Percentiles rank a stretch among this genome's conserved stretches.
These are phyloP conservation scores for Ogataea trehaloabstinens DNA, from an alignment of 805 yeast genomes.

Conservation along the genomic window DNA sequence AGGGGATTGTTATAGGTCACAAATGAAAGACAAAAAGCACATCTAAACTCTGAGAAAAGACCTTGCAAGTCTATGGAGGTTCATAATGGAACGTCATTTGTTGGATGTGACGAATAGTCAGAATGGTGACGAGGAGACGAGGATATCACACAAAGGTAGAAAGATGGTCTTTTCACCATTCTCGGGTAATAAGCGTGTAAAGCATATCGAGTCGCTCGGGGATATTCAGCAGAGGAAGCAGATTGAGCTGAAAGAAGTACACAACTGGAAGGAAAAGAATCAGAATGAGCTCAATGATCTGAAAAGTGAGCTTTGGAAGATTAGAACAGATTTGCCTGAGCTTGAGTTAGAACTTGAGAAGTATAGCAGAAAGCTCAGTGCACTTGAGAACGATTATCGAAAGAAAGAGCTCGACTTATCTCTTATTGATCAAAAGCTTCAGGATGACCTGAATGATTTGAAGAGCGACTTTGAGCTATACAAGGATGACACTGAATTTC, in stretches of 20 bases:
- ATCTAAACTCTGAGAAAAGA: too few species aligned
- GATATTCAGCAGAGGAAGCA: constrained; percentile 14
- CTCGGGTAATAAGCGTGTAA: constrained; percentile 9
- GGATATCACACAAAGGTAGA: constrained; percentile 1
- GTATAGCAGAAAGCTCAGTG: constrained; percentile 22
- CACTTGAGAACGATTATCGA: constrained; percentile 21
- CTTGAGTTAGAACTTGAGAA: constrained; percentile 28
- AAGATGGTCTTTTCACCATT: constrained; percentile 4
- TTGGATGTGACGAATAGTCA: constrained; percentile 8
- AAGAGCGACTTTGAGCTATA: constrained; percentile 37
- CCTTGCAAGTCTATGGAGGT: too few species aligned
- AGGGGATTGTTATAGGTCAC: too few species aligned
- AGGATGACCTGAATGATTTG: constrained; percentile 26
- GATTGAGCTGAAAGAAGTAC: constrained; percentile 14
- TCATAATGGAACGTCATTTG: constrained; percentile 3
- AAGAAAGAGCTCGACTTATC: constrained; percentile 31
- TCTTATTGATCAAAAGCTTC: constrained; percentile 22
- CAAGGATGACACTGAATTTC: constrained; percentile 29
- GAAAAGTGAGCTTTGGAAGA: constrained; percentile 24
- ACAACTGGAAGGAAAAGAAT: constrained; percentile 12
- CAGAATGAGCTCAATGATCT: constrained; percentile 25
- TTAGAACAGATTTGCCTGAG: constrained; percentile 27
- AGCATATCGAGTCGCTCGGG: constrained; percentile 10
- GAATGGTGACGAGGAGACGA: constrained; percentile 1
- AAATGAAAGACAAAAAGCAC: too few species aligned